phyloP scores from a whole-genome alignment of 805 yeast species.

The Wickerhamomyces pijperi region DNA sequence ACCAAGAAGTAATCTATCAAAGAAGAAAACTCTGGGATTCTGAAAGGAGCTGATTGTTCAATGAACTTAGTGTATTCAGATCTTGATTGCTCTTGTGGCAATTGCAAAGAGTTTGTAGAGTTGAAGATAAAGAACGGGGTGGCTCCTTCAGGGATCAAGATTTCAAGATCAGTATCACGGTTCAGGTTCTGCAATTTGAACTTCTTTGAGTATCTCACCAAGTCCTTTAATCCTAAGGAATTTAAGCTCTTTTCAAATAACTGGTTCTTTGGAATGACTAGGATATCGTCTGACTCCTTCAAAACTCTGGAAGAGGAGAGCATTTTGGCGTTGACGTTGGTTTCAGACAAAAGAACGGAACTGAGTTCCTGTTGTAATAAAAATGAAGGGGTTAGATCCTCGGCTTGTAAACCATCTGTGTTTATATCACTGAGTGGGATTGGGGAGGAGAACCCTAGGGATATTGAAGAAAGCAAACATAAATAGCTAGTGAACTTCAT shows the following conservation, averaged over 20 bases:
- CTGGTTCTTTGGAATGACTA: constrained; percentile 20
- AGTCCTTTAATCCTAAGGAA: constrained; percentile 18
- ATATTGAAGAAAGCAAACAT: background rate
- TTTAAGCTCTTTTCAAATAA: constrained; percentile 15
- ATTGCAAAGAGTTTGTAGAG: constrained; percentile 13
- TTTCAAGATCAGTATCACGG: constrained; percentile 8
- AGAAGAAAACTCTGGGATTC: constrained; percentile 23
- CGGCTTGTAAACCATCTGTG: background rate
- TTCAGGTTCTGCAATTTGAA: constrained; percentile 9
- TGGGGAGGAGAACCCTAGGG: background rate
- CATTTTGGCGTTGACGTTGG: background rate
- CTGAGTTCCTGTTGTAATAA: background rate
- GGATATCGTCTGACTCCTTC: constrained; percentile 10
- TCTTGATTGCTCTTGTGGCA: constrained; percentile 8
- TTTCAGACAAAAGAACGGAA: background rate
- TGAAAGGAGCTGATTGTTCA: constrained; percentile 26
- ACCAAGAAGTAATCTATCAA: constrained; percentile 28
- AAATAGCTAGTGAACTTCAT: background rate
- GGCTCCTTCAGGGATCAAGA: constrained; percentile 24
- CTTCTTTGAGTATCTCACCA: constrained; percentile 15
- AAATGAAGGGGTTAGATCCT: background rate
- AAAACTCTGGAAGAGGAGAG: background rate
- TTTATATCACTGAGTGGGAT: no score
- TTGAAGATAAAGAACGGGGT: constrained; percentile 29
- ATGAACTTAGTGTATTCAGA: constrained; percentile 18